Conservation (phyloP, 192 early-diverging fungal genomes). For the Backusella mclennaniae region DNA sequence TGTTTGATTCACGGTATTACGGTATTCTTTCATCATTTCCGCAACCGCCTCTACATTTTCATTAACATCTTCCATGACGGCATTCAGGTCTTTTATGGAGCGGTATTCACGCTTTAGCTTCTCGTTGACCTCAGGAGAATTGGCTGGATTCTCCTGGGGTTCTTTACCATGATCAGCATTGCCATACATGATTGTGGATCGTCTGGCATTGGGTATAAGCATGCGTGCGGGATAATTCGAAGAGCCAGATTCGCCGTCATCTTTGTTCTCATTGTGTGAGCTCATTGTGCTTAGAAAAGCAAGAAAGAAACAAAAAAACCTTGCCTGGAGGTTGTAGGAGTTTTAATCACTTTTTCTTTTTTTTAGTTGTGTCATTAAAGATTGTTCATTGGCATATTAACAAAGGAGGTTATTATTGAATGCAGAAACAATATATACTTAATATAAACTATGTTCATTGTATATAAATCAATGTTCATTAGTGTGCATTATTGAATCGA, state of each 20-base stretch:
- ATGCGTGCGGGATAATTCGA: not conserved
- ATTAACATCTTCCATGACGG: not conserved
- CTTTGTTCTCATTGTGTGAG: not conserved
- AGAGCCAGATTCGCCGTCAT: not conserved
- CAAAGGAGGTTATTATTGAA: no score
- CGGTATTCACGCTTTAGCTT: not conserved
- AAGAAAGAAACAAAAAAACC: no score
- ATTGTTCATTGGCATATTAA: no score
- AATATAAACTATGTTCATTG: no score
- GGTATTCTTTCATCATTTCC: not conserved
- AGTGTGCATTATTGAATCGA: no score
- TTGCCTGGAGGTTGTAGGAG: no score
- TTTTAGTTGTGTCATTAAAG: no score
- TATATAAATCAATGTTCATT: no score
- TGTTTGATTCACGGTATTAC: not conserved
- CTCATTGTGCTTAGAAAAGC: not conserved
- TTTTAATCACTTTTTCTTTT: no score
- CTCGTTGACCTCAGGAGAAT: not conserved
- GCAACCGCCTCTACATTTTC: not conserved
- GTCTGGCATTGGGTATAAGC: not conserved
- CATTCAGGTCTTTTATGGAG: not conserved
- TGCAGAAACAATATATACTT: no score
- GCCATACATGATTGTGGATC: not conserved
- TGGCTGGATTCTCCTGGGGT: not conserved
- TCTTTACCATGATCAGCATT: not conserved